Evolutionary conservation across 2,329 filamentous ascomycete species (phyloP).

Genomic region (Nigrospora osmanthi): DNA sequence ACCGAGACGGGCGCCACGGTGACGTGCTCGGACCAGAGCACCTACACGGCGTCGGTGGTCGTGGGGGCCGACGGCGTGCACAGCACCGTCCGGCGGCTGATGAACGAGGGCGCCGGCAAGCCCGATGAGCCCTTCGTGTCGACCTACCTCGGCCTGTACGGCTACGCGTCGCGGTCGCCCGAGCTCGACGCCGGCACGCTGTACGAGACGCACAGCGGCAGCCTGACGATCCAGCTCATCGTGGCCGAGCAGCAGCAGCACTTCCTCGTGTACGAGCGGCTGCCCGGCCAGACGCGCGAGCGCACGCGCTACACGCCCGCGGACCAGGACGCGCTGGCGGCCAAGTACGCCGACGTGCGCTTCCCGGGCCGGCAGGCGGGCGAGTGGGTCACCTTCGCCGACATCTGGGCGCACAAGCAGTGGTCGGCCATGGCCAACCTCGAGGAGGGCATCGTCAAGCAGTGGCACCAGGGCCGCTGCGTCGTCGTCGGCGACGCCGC

Average conservation of each 20-base stretch:
- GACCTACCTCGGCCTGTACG: constrained; percentile 14
- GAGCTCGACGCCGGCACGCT: constrained; percentile 3
- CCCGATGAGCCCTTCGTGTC: constrained; percentile 12
- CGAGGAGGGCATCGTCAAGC: constrained; percentile 23
- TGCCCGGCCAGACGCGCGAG: constrained; percentile 13
- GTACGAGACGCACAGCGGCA: constrained; percentile 8
- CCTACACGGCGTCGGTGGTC: constrained; percentile 26
- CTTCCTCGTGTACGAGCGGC: constrained; percentile 7
- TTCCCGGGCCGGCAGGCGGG: constrained; percentile 8
- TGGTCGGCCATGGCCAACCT: constrained; percentile 17
- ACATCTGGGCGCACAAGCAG: constrained; percentile 13
- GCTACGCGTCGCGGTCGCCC: constrained; percentile 5
- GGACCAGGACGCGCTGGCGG: constrained; percentile 17
- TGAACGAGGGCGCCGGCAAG: constrained; percentile 13
- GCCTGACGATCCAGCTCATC: constrained; percentile 15
- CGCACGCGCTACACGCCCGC: constrained; percentile 17
- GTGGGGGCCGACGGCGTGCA: constrained; percentile 34
- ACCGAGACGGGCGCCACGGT: constrained; percentile 3
- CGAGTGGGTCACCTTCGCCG: constrained; percentile 11
- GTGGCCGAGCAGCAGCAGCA: constrained; percentile 10
- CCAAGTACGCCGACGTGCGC: constrained; percentile 16
- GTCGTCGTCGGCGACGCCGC: constrained; percentile 26
- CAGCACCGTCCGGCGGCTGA: constrained; percentile 23
- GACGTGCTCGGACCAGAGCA: constrained; percentile 22
- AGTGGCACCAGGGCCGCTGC: constrained; percentile 20